Evolutionary conservation across 257 asterid genomes (phyloP), one percentile per base, ranked within the genome.

Genomic region (Forsythia viridissima): DNA sequence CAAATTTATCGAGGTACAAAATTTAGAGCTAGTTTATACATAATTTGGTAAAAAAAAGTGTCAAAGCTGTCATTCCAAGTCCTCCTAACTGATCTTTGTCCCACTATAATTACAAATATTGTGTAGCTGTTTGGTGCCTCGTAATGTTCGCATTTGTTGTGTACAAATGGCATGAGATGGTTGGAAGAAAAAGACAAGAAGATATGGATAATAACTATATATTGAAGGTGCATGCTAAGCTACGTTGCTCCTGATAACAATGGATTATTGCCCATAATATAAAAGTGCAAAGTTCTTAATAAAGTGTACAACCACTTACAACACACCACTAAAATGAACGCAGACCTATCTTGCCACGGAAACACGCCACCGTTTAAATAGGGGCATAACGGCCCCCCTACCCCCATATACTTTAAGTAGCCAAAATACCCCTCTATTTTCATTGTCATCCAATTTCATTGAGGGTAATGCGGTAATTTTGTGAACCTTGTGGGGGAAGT

Each of bases 251-350:
- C 80, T 67, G 16, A 71, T 79, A 82, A 11, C 82, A 84, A 77
- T 73, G 13, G 77, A 71, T 76, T 73, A 51, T 38, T 16, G 61
- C 72, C 18, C 55, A 59, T 2, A 65, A 71, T 51, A 48, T 61
- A 74, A 3, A 72, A 46, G 46, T 30, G 24, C 13, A 36, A 72
- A 42, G 70, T 61, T 57, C 66, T 43, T 71, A 70, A 5, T 76
- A 78, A 78, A 84, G 78, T 15, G 65, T 81, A 72, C 77, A 77
- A 78, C 86, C 87, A 88, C 89, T 82, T 70, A 77, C 88, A 85
- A 80, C 87, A 79, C 89, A 78, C 86, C 88, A 88, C 93, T 89
- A 85, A 86, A 88, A 89, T 55, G 77, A 77, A 74, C 78, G 77
- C 88, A 82, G 76, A 81, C 88, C 79, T 82, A 84, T 82, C 84